Conservation (phyloP, 495 filamentous ascomycete genomes). For the Schizothecium vesticola region DNA sequence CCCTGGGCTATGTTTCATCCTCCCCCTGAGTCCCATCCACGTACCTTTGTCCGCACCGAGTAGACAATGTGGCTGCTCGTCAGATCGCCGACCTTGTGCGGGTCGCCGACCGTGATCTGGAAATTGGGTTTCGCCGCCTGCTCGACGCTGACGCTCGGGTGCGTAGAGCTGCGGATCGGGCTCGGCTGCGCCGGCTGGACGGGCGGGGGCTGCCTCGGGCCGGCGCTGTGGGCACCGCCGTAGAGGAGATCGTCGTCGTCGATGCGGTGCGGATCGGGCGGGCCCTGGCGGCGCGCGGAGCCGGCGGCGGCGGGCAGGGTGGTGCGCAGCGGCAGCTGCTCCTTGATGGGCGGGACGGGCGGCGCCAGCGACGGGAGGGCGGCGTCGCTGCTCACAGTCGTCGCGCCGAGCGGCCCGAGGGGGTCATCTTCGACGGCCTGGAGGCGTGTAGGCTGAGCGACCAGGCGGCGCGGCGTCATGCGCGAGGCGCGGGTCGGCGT, state of each 20-base stretch:
- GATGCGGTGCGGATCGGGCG: slow-evolving; percentile 46
- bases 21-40: not conserved
- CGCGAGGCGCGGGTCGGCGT: slow-evolving; percentile 26
- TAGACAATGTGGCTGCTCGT: slow-evolving; percentile 98
- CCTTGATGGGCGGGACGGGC: slow-evolving; percentile 86
- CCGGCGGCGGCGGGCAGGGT: slow-evolving; percentile 34
- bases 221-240: slow-evolving; percentile 31
- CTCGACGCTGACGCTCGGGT: slow-evolving; percentile 81
- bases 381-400: slow-evolving; percentile 49
- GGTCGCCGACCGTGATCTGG: slow-evolving; percentile 90
- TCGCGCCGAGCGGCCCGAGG: slow-evolving; percentile 83
- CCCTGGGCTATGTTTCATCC: not conserved
- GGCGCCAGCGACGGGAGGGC: slow-evolving; percentile 43
- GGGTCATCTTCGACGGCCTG: slow-evolving; percentile 83
- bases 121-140: slow-evolving; percentile 88
- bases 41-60: slow-evolving; percentile 87
- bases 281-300: slow-evolving; percentile 43
- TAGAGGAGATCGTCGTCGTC: slow-evolving; percentile 63
- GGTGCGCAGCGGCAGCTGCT: slow-evolving; percentile 58
- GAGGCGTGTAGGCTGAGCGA: slow-evolving; percentile 73
- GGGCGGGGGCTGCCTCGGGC: slow-evolving; percentile 64
- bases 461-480: slow-evolving; percentile 62
- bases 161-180: slow-evolving; percentile 54
- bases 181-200: slow-evolving; percentile 60
- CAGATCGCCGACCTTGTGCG: slow-evolving; percentile 94